Evolutionary conservation across 768 basidiomycete genomes (phyloP).

Genomic region (Hysterangium stoloniferum): DNA sequence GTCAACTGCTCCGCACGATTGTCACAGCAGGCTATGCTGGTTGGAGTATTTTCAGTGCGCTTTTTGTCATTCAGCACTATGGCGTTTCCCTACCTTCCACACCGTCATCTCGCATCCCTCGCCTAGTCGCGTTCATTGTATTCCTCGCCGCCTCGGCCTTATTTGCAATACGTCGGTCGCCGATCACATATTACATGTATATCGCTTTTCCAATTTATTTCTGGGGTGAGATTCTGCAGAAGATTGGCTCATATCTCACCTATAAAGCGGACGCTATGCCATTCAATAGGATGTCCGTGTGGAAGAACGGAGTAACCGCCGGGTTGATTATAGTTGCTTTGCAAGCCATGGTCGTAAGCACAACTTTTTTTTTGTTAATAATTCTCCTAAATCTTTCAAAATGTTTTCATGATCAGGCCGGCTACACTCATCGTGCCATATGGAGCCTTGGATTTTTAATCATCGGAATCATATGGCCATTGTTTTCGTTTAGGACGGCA

Average conservation of each 20-base stretch:
- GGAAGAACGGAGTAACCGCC: conserved; percentile 20
- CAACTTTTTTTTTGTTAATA: conserved; percentile 13
- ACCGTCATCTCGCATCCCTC: conserved; percentile 11
- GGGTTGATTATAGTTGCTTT: conserved; percentile 40
- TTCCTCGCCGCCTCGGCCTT: conserved; percentile 34
- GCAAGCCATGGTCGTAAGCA: conserved; percentile 70
- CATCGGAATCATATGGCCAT: conserved; percentile 62
- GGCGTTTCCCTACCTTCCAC: not conserved
- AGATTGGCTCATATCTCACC: not conserved
- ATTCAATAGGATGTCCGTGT: not conserved
- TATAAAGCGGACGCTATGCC: not conserved
- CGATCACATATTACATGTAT: conserved; percentile 71
- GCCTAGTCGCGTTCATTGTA: conserved; percentile 21
- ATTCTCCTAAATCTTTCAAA: conserved; percentile 2
- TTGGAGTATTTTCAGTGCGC: conserved; percentile 64
- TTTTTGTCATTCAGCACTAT: conserved; percentile 38
- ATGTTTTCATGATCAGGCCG: conserved; percentile 36
- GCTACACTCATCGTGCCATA: conserved; percentile 61
- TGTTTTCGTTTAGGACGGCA: conserved; percentile 36
- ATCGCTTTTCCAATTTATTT: conserved; percentile 70
- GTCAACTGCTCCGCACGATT: conserved; percentile 58
- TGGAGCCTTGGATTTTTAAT: conserved; percentile 62
- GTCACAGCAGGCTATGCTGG: conserved; percentile 68
- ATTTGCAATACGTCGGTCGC: conserved; percentile 58
- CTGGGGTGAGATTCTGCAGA: conserved; percentile 47